Percentiles rank a stretch among this genome's conserved stretches.
Conservation (phyloP, 164 flowering plant species). For the Aristolochia fimbriata region DNA sequence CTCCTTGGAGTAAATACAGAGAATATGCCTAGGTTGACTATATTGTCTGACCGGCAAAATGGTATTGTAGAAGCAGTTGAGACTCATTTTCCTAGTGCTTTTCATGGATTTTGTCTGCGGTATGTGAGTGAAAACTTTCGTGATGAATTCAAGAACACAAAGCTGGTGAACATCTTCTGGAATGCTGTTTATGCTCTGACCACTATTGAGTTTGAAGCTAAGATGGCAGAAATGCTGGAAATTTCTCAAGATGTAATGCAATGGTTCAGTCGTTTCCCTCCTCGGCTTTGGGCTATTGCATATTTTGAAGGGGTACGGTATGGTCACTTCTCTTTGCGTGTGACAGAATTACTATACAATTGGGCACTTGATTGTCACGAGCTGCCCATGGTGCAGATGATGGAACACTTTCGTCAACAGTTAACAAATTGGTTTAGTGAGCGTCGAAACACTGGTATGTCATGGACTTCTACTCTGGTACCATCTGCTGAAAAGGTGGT, state of each 20-base stretch:
- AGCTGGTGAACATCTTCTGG: constrained; percentile 83
- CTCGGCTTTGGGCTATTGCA: constrained; percentile 89
- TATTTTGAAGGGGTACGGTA: constrained; percentile 92
- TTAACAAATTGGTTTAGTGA: constrained; percentile 37
- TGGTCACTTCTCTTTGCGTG: constrained; percentile 74
- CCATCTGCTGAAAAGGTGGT: constrained; percentile 52
- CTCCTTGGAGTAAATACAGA: constrained; percentile 91
- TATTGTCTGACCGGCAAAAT: constrained; percentile 37
- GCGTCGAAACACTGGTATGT: constrained; percentile 31
- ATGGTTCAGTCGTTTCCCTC: constrained; percentile 76
- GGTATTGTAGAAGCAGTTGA: constrained; percentile 51
- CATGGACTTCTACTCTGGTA: constrained; percentile 37
- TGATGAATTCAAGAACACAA: constrained; percentile 48
- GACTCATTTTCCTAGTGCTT: constrained; percentile 49
- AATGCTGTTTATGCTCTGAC: constrained; percentile 95
- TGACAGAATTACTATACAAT: constrained; percentile 45
- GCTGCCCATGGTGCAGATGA: constrained; percentile 52
- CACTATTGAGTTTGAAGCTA: constrained; percentile 68
- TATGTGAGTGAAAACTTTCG: constrained; percentile 49
- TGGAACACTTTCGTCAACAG: constrained; percentile 50
- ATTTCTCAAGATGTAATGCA: constrained; percentile 63
- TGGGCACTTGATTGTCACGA: constrained; percentile 59
- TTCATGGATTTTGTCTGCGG: constrained; percentile 51
- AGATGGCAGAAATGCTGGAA: constrained; percentile 76
- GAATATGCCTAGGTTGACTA: constrained; percentile 45